Evolutionary conservation across 768 basidiomycete genomes (phyloP), one percentile per base, ranked within the genome.

Genomic region (Hydnum rufescens): DNA sequence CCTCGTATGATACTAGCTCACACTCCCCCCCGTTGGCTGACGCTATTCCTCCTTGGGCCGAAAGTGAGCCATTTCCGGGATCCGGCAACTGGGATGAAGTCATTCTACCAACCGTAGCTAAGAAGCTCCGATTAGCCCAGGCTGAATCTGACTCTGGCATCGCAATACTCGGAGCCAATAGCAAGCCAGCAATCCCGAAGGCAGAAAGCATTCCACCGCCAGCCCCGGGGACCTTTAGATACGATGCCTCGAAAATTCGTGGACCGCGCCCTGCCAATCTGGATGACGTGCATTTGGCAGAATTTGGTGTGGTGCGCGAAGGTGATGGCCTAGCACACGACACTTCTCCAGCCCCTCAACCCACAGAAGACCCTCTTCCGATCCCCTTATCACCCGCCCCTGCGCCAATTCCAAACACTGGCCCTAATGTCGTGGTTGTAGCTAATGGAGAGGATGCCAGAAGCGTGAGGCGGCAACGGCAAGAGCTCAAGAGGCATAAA

Each of bases 81-180:
- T 55, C 57, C 13, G 81, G 82, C 1, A 86, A 83, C 59, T 89
- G 86, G 85, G 85, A 89, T 60, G 85, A 89, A 61, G 83, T 87
- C 34, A 80, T 89, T 1, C 67, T 88, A 8, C 86, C 86, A 25
- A 83, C 81, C 3, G 83, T 89, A 8, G 84, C 85, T 4, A 72
- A 82, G 53, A 85, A 87, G 68, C 82, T 76, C 60, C 84, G 85
- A 4, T 62, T 89, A 46, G 75, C 71, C 36, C 72, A 77, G 54
- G 85, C 82, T 60, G 73, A 78, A 55, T 71, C 73, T 43, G 78
- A 73, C 5, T 74, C 77, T 60, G 84, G 84, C n/a, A 77, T 56
- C 42, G 53, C 64, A 67, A 65, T 57, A 59, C 62, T 4, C 66
- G 65, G n/a, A 60, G 57, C 51, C 39, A 48, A 28, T 22, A 47